phyloP scores from a whole-genome alignment of 305 asterid species.

The Solanum aculeatissimum region DNA sequence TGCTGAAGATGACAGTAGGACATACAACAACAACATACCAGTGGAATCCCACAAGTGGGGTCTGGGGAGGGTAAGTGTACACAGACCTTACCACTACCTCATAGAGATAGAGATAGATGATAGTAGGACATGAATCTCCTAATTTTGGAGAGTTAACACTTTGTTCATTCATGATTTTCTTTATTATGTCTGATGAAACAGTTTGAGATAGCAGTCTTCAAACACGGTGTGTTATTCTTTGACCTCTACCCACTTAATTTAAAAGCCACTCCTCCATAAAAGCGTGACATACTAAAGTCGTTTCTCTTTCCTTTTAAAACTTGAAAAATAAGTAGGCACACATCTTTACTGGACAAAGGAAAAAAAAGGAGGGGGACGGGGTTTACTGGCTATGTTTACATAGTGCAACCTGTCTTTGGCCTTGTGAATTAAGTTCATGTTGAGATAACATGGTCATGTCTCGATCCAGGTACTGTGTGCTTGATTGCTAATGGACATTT shows the following conservation, averaged over 20 bases:
- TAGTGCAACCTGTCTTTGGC: background rate
- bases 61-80: no score
- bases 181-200: background rate
- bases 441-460: background rate
- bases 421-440: background rate
- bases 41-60: no score
- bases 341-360: background rate
- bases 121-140: background rate
- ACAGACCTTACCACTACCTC: no score
- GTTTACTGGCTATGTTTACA: background rate
- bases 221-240: background rate
- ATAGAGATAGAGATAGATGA: no score
- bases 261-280: background rate
- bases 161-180: background rate
- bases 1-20: background rate
- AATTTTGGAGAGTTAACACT: background rate
- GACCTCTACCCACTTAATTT: background rate
- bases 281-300: background rate
- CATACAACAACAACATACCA: no score
- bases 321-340: background rate
- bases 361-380: background rate
- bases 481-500: background rate
- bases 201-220: background rate
- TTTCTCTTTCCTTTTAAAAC: background rate
- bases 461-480: background rate